Evolutionary conservation across 768 basidiomycete species (phyloP).

Genomic region (Hypsizygus marmoreus): DNA sequence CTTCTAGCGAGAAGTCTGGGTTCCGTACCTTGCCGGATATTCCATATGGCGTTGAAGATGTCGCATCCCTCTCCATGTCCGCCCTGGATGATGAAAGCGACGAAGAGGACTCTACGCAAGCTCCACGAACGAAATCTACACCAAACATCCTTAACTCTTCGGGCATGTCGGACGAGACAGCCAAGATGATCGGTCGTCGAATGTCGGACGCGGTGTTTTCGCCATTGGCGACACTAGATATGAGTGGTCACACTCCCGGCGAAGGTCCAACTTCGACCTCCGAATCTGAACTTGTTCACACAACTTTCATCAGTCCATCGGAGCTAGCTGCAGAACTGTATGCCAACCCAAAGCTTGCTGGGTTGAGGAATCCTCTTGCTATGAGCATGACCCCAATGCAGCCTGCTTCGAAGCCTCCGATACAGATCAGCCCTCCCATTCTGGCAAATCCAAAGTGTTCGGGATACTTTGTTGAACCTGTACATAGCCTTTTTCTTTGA

Average conservation of each 20-base stretch:
- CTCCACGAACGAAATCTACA: not conserved
- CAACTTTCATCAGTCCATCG: conserved; percentile 35
- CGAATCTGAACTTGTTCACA: conserved; percentile 19
- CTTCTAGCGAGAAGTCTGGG: conserved; percentile 14
- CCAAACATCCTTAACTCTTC: conserved; percentile 2
- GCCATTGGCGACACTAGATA: conserved; percentile 16
- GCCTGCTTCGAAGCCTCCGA: conserved; percentile 23
- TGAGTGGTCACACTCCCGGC: conserved; percentile 10
- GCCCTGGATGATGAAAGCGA: conserved; percentile 53
- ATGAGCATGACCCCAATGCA: conserved; percentile 19
- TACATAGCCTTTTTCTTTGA: conserved; percentile 39
- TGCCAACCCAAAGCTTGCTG: conserved; percentile 45
- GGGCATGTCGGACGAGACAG: conserved; percentile 20
- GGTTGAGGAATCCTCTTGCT: conserved; percentile 18
- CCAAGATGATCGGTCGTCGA: conserved; percentile 39
- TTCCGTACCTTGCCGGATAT: conserved; percentile 16
- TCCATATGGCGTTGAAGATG: conserved; percentile 21
- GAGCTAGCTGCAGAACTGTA: conserved; percentile 45
- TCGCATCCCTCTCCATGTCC: conserved; percentile 46
- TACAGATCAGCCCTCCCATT: conserved; percentile 59
- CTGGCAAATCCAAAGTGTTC: conserved; percentile 84
- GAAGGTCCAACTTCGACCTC: conserved; percentile 5
- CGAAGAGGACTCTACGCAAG: conserved; percentile 26
- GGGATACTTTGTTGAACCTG: conserved; percentile 96
- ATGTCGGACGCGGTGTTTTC: conserved; percentile 45